Percentiles rank a stretch among this genome's conserved stretches.
Evolutionary conservation across 331 rosid genomes (phyloP).

Genomic region (Quercus lobata): DNA sequence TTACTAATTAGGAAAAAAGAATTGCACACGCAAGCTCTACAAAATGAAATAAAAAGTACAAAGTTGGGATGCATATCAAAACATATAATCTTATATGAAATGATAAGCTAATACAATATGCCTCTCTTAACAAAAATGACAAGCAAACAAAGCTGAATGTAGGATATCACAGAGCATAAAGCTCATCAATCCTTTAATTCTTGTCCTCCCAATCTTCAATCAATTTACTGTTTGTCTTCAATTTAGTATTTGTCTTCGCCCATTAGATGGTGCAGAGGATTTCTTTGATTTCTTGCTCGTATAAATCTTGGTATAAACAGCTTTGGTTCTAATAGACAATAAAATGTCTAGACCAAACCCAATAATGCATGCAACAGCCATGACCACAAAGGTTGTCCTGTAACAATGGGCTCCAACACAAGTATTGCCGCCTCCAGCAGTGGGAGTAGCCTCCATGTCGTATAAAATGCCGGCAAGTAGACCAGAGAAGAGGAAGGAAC

Average conservation of each 20-base stretch:
- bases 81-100: neutral
- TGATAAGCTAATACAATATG: neutral
- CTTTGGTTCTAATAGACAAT: constrained; percentile 54
- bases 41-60: no score
- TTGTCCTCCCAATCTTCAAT: neutral
- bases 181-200: constrained; percentile 45
- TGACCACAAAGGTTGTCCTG: constrained; percentile 59
- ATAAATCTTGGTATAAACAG: constrained; percentile 55
- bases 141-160: neutral
- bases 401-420: constrained; percentile 89
- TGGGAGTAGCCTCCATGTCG: constrained; percentile 75
- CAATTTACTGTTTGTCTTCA: neutral
- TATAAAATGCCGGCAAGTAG: constrained; percentile 78
- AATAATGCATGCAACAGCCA: constrained; percentile 65
- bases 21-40: no score
- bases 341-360: constrained; percentile 76
- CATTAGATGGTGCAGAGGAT: neutral
- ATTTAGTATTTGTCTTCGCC: neutral
- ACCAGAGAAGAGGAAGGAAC: constrained; percentile 92
- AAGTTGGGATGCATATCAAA: no score
- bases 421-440: constrained; percentile 73
- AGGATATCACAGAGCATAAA: constrained; percentile 41
- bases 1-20: no score
- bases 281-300: constrained; percentile 50
- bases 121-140: neutral